Evolutionary conservation across 352 stramenopile species (phyloP).

Genomic region (Phytophthora fragariaefolia): DNA sequence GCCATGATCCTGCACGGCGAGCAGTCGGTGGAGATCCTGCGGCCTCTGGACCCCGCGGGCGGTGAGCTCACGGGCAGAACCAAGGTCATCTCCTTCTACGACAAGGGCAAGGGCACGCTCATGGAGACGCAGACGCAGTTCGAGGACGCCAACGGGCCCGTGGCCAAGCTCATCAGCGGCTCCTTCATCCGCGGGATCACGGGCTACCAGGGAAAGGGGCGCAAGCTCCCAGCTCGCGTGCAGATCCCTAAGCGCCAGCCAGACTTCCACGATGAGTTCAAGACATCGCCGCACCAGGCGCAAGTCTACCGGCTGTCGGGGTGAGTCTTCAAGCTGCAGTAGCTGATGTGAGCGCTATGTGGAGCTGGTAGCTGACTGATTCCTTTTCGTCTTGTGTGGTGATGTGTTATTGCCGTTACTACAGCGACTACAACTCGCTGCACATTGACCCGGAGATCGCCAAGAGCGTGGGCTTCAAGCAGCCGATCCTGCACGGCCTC

Average conservation of each 20-base stretch:
- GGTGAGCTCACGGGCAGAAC: conserved; percentile 60
- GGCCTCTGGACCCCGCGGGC: conserved; percentile 66
- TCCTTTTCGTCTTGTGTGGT: background rate
- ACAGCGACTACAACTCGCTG: conserved; percentile 94
- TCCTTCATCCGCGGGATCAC: conserved; percentile 86
- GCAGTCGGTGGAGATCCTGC: conserved; percentile 84
- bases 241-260: conserved; percentile 77
- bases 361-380: background rate
- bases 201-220: conserved; percentile 74
- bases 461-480: conserved; percentile 74
- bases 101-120: conserved; percentile 85
- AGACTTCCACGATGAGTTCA: conserved; percentile 67
- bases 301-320: conserved; percentile 95
- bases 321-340: conserved; percentile 45
- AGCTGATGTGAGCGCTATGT: background rate
- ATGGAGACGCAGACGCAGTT: conserved; percentile 89
- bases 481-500: conserved; percentile 94
- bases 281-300: conserved; percentile 76
- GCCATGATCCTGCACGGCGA: conserved; percentile 88
- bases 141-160: conserved; percentile 62
- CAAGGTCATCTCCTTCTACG: conserved; percentile 84
- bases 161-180: conserved; percentile 78
- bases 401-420: conserved; percentile 2
- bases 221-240: conserved; percentile 69
- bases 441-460: conserved; percentile 92